Percentiles rank a stretch among this genome's conserved stretches.
phyloP scores from a whole-genome alignment of 768 basidiomycete species.

The Serendipita sp. region DNA sequence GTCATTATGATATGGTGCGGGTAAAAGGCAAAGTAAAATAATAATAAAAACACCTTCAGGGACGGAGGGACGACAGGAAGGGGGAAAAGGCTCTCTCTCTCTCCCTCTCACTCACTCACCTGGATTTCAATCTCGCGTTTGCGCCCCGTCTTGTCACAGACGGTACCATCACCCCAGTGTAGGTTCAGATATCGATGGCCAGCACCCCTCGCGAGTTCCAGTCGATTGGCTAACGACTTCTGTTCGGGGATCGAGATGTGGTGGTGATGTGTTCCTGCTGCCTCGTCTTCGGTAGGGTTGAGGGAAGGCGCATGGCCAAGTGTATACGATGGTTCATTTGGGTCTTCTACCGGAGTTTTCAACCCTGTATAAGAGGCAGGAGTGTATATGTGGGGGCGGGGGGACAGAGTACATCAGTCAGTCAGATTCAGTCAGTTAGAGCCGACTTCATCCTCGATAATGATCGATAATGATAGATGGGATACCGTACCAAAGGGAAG shows the following conservation, averaged over 20 bases:
- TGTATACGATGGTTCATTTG: slow-evolving; percentile 34
- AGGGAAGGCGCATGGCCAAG: slow-evolving; percentile 48
- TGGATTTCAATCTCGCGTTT: slow-evolving; percentile 89
- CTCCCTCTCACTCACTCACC: slow-evolving; percentile 27
- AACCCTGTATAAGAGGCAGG: slow-evolving; percentile 20
- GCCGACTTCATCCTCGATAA: neutral
- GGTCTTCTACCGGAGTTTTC: slow-evolving; percentile 19
- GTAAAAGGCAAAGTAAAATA: slow-evolving; percentile 4
- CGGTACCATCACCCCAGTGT: slow-evolving; percentile 77
- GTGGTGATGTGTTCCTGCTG: slow-evolving; percentile 15
- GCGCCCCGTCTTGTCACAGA: slow-evolving; percentile 83
- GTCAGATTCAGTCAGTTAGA: slow-evolving; percentile 1
- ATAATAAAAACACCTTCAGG: slow-evolving; percentile 3
- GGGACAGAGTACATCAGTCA: neutral
- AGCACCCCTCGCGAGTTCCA: slow-evolving; percentile 62
- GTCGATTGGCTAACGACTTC: slow-evolving; percentile 44
- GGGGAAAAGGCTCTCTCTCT: neutral
- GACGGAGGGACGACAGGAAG: neutral
- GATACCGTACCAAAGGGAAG: slow-evolving; percentile 18
- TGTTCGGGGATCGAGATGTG: slow-evolving; percentile 44
- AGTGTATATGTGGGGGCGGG: slow-evolving; percentile 12
- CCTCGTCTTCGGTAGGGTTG: slow-evolving; percentile 9
- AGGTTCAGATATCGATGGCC: slow-evolving; percentile 81
- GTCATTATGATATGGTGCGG: slow-evolving; percentile 9
- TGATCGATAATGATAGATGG: neutral